A percentile compares a stretch with the other conserved stretches of the same genome.
Evolutionary conservation across 208 protist genomes (phyloP).

Genomic region (Leishmania turanica): DNA sequence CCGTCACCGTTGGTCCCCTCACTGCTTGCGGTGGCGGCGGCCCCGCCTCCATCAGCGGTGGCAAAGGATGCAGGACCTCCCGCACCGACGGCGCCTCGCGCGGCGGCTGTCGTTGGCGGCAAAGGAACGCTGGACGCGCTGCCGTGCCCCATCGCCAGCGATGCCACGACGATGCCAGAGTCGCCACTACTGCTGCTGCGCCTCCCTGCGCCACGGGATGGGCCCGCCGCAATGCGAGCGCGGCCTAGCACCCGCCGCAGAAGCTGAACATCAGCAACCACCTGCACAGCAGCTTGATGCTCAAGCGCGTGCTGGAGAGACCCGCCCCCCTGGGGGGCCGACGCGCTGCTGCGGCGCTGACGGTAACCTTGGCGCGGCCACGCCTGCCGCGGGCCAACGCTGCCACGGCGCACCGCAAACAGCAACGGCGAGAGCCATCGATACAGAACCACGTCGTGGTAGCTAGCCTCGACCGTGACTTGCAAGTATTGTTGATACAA

Average conservation of each 20-base stretch:
- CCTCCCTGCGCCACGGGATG: neutral
- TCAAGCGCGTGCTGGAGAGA: slow-evolving; percentile 6
- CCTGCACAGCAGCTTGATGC: slow-evolving; percentile 22
- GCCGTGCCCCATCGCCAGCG: neutral
- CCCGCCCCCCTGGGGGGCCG: no score
- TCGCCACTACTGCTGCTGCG: neutral
- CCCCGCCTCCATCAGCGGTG: neutral
- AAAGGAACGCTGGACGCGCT: no score
- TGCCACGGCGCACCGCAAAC: neutral
- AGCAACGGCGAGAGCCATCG: slow-evolving; percentile 39
- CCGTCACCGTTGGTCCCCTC: neutral
- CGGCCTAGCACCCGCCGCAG: slow-evolving; percentile 18
- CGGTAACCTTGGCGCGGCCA: neutral
- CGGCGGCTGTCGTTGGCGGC: neutral
- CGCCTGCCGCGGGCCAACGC: neutral
- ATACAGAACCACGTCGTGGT: slow-evolving; percentile 49
- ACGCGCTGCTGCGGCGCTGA: neutral
- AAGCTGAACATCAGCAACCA: slow-evolving; percentile 14
- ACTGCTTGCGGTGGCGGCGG: neutral
- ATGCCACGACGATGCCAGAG: neutral
- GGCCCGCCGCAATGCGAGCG: slow-evolving; percentile 2
- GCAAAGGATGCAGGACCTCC: neutral
- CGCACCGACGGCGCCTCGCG: neutral
- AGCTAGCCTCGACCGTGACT: slow-evolving; percentile 46
- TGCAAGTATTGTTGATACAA: slow-evolving; percentile 63